Conservation (phyloP, 2,329 filamentous ascomycete species). For the Dothidotthia symphoricarpi region DNA sequence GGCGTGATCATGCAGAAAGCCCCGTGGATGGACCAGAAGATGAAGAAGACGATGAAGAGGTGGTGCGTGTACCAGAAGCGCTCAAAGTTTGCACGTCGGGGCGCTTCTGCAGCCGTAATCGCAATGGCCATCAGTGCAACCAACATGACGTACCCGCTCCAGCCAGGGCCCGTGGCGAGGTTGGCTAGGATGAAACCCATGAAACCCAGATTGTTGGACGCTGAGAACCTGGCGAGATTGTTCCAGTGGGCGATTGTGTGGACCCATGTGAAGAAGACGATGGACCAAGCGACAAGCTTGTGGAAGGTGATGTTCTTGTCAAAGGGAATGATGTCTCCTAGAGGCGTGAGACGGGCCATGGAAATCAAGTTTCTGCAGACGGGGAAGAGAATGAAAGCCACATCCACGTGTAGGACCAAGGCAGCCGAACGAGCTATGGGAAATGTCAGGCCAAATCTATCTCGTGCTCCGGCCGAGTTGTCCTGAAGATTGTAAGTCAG, state of each 20-base stretch:
- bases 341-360: slow-evolving; percentile 72
- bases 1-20: slow-evolving; percentile 90
- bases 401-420: slow-evolving; percentile 76
- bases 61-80: slow-evolving; percentile 91
- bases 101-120: slow-evolving; percentile 73
- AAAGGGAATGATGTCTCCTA: slow-evolving; percentile 84
- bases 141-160: slow-evolving; percentile 85
- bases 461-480: slow-evolving; percentile 63
- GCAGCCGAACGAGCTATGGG: slow-evolving; percentile 74
- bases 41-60: slow-evolving; percentile 82
- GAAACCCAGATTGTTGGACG: slow-evolving; percentile 72
- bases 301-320: slow-evolving; percentile 90
- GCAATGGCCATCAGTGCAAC: slow-evolving; percentile 76
- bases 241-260: slow-evolving; percentile 86
- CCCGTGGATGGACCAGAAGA: slow-evolving; percentile 88
- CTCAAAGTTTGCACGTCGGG: slow-evolving; percentile 77
- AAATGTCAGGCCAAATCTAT: slow-evolving; percentile 72
- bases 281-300: slow-evolving; percentile 80
- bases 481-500: slow-evolving; percentile 42
- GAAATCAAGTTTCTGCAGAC: slow-evolving; percentile 84
- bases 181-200: slow-evolving; percentile 76
- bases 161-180: slow-evolving; percentile 75
- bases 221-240: slow-evolving; percentile 75
- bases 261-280: slow-evolving; percentile 84
- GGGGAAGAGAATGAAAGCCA: slow-evolving; percentile 75